Conservation (phyloP, 2,329 filamentous ascomycete genomes). For the Sporothrix dimorphospora region DNA sequence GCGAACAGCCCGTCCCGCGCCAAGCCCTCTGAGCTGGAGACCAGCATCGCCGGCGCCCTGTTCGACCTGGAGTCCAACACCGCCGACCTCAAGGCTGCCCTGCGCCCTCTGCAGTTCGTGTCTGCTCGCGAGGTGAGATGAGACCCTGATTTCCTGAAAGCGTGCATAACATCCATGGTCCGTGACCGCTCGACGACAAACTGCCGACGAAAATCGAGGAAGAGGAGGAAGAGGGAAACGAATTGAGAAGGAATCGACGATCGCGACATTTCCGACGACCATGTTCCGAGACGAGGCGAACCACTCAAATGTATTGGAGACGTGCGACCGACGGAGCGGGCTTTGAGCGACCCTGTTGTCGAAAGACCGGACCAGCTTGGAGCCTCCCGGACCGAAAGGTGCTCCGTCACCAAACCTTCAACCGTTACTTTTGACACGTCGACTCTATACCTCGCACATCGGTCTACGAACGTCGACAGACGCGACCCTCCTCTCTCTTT, state of each 20-base stretch:
- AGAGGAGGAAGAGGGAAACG: not conserved
- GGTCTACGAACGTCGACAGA: conserved; percentile 12
- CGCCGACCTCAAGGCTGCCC: conserved; percentile 91
- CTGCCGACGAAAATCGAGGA: not conserved
- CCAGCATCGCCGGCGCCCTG: conserved; percentile 92
- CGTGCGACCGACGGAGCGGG: conserved; percentile 3
- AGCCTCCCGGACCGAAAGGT: not conserved
- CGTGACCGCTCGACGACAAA: not conserved
- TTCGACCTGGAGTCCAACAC: conserved; percentile 99
- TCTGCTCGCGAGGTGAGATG: conserved; percentile 97
- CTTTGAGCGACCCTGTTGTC: conserved; percentile 4
- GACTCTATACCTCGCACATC: not conserved
- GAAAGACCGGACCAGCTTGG: conserved; percentile 1
- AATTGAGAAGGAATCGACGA: conserved; percentile 3
- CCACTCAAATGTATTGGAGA: not conserved
- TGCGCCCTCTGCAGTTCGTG: conserved; percentile 98
- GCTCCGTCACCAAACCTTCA: not conserved
- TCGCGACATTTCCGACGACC: not conserved
- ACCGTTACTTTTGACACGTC: not conserved
- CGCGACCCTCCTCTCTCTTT: not conserved
- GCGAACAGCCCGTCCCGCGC: conserved; percentile 94
- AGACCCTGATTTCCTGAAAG: conserved; percentile 28
- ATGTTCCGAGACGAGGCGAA: conserved; percentile 9
- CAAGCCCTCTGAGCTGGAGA: conserved; percentile 97
- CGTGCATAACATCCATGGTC: conserved; percentile 26